Evolutionary conservation across 2,329 filamentous ascomycete species (phyloP), one percentile per base, ranked within the genome.

Genomic region (Cordyceps fumosorosea): DNA sequence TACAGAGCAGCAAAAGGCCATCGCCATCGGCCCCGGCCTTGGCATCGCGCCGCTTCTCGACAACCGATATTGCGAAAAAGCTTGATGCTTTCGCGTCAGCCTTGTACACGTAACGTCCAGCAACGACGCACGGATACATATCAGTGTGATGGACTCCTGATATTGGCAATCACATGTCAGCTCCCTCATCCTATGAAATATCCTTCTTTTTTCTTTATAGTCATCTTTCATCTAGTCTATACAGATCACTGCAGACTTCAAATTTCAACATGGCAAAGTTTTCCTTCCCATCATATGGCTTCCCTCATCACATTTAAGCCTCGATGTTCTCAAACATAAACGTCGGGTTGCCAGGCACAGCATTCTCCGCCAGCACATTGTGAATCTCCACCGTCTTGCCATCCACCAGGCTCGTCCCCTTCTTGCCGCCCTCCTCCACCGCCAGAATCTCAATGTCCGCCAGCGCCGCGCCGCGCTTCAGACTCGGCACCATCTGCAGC

Each of bases 251-350:
- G 34, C 22, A 58, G 45, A 50, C 47, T 29, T 2, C 24, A 22
- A 18, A 22, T 12, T 4, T 12, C 44, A n/a, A 7, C 42, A 51
- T 40, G n/a, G 5, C 45, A 20, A 42, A 22, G 40, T 34, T n/a
- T 24, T 51, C 37, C 47, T 44, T 44, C 8, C 16, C 48, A 22
- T 42, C n/a, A 37, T 10, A 51, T 10, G 29, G 29, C 29, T 29
- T 29, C 29, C 6, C n/a, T 52, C 22, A 10, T 16, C 22, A 20
- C 51, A 16, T 37, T 64, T 67, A 76, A 45, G 67, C 76, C 69
- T 81, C 80, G 58, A 95, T 82, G 73, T 96, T 96, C 77, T 91
- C 88, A 77, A 97, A 96, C 69, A 85, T 80, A 76, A 96, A 96
- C 48, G 85, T 89, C 57, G 93, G 93, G 66, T 83, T 80, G 1